Percentiles rank a stretch among this genome's conserved stretches.
phyloP scores from a whole-genome alignment of 768 basidiomycete genomes.

The Daedaleopsis nitida region DNA sequence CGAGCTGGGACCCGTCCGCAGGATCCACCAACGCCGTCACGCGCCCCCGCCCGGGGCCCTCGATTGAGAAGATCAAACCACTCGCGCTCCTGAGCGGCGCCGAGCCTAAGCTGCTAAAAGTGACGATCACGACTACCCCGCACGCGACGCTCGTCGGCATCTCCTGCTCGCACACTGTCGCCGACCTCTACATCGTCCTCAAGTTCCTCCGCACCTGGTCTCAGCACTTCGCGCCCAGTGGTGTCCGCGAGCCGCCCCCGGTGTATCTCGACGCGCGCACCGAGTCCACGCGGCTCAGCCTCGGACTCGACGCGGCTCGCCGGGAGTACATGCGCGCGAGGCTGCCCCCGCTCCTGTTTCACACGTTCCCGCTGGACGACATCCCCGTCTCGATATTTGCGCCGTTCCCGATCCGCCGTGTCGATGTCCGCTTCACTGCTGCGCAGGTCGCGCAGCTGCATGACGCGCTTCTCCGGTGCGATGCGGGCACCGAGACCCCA shows the following conservation, averaged over 20 bases:
- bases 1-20: neutral
- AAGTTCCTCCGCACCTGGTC: constrained; percentile 1
- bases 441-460: neutral
- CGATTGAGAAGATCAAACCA: neutral
- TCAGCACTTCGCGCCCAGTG: neutral
- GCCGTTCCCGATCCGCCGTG: constrained; percentile 1
- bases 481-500: neutral
- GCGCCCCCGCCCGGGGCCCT: neutral
- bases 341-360: neutral
- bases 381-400: neutral
- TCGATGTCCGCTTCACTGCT: neutral
- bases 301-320: neutral
- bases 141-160: neutral
- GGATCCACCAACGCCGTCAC: neutral
- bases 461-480: neutral
- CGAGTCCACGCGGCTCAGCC: neutral
- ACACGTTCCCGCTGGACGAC: constrained; percentile 5
- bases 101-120: neutral
- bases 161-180: neutral
- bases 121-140: neutral
- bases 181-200: neutral
- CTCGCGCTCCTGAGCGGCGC: neutral
- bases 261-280: neutral
- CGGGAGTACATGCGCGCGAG: constrained; percentile 1
- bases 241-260: neutral